These are phyloP conservation scores for Allium fistulosum DNA, from an alignment of 106 monocot species.

Conservation along the genomic window DNA sequence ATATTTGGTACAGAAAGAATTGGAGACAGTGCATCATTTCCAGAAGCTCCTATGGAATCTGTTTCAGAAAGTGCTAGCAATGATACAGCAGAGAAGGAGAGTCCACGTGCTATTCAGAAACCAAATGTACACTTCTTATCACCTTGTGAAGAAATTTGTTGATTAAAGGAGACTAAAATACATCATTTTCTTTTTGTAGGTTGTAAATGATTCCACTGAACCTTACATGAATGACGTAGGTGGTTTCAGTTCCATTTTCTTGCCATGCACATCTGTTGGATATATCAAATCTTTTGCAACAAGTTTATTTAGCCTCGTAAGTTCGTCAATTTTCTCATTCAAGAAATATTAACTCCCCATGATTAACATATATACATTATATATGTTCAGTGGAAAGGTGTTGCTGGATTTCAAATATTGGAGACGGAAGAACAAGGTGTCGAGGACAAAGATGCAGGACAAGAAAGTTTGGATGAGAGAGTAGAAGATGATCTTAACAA, in stretches of 20 bases:
- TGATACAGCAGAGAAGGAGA: conserved; percentile 26
- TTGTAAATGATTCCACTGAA: conserved; percentile 20
- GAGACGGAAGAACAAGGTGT: conserved; percentile 13
- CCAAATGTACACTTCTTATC: too few species aligned
- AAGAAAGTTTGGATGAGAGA: conserved; percentile 9
- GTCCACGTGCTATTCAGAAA: too few species aligned
- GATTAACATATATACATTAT: not conserved
- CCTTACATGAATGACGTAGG: conserved; percentile 20
- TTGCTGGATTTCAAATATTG: conserved; percentile 20
- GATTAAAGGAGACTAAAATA: not conserved
- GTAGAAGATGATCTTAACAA: conserved; percentile 7
- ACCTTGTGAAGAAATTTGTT: not conserved
- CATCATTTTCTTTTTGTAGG: conserved; percentile 12
- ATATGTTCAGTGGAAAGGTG: conserved; percentile 17
- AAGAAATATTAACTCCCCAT: not conserved
- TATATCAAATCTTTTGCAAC: conserved; percentile 41
- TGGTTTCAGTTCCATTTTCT: conserved; percentile 23
- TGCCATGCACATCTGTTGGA: conserved; percentile 25
- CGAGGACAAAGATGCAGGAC: conserved; percentile 8
- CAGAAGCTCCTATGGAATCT: conserved; percentile 20
- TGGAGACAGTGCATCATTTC: conserved; percentile 15
- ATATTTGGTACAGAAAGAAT: conserved; percentile 54
- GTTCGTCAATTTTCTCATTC: not conserved
- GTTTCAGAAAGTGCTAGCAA: conserved; percentile 12
- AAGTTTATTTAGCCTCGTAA: conserved; percentile 29